These are phyloP conservation scores for Phytophthora podocarpi DNA, from an alignment of 352 stramenopile genomes.

Conservation along the genomic window DNA sequence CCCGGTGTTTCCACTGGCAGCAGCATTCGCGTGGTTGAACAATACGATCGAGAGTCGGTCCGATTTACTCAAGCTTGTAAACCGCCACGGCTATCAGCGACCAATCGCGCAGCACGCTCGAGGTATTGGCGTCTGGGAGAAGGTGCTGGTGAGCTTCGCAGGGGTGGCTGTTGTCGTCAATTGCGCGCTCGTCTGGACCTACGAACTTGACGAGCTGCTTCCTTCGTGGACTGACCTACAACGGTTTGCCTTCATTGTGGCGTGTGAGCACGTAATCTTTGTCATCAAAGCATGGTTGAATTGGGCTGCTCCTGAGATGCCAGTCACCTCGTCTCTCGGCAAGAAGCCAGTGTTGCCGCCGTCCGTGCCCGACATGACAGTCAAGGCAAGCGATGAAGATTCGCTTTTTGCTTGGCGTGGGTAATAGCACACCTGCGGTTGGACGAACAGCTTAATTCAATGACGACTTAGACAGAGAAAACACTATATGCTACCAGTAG, in stretches of 20 bases:
- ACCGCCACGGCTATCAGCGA: constrained; percentile 85
- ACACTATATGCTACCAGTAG: too few relatives aligned
- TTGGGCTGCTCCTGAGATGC: constrained; percentile 49
- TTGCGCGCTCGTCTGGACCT: constrained; percentile 91
- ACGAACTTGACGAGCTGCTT: constrained; percentile 57
- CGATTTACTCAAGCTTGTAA: constrained; percentile 93
- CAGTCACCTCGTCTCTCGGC: constrained; percentile 25
- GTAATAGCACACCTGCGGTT: too few relatives aligned
- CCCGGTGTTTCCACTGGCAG: constrained; percentile 90
- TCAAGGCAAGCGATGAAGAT: neutral
- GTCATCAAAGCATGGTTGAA: constrained; percentile 62
- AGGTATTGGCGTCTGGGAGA: constrained; percentile 93
- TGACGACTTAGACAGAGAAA: constrained; percentile 2
- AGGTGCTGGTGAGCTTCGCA: constrained; percentile 92
- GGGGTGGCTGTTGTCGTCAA: constrained; percentile 94
- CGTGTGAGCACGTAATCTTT: constrained; percentile 67
- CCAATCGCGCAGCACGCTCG: constrained; percentile 89
- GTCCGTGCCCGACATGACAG: neutral
- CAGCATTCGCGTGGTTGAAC: constrained; percentile 91
- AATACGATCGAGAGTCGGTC: constrained; percentile 91
- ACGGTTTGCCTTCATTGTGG: constrained; percentile 68
- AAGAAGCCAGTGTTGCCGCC: constrained; percentile 26
- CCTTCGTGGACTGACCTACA: constrained; percentile 62
- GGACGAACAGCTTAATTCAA: too few relatives aligned
- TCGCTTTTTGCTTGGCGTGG: constrained; percentile 4